These are phyloP conservation scores for Talaromyces sp. DNA, from an alignment of 2,329 filamentous ascomycete genomes.

Conservation along the genomic window DNA sequence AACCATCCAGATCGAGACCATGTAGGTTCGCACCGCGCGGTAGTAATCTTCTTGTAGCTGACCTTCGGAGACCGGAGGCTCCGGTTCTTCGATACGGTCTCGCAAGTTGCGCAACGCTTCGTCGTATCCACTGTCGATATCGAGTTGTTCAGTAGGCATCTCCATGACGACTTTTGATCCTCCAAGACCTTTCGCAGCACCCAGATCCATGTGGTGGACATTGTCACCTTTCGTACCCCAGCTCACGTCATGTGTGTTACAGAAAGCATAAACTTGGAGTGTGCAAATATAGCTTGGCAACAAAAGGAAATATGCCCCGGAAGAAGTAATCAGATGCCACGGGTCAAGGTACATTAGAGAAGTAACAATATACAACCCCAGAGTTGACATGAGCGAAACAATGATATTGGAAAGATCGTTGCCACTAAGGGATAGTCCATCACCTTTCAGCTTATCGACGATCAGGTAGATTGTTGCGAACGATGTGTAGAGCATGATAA, in stretches of 20 bases:
- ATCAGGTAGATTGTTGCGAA: constrained; percentile 90
- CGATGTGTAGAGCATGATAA: constrained; percentile 95
- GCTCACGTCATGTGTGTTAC: constrained; percentile 97
- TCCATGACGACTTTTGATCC: constrained; percentile 84
- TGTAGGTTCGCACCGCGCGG: constrained; percentile 93
- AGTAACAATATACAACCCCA: constrained; percentile 95
- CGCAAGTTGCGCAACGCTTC: constrained; percentile 94
- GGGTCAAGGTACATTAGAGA: constrained; percentile 95
- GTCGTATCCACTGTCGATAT: constrained; percentile 97
- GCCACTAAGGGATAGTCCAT: constrained; percentile 64
- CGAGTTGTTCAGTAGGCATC: constrained; percentile 96
- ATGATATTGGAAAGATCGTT: constrained; percentile 95
- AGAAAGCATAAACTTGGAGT: constrained; percentile 96
- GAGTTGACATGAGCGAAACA: constrained; percentile 79
- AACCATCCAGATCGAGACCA: constrained; percentile 93
- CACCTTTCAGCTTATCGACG: constrained; percentile 64
- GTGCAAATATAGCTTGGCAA: constrained; percentile 95
- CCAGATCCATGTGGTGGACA: constrained; percentile 86
- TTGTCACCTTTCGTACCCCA: constrained; percentile 99
- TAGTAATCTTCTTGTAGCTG: constrained; percentile 99
- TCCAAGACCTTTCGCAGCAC: constrained; percentile 74
- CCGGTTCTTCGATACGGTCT: constrained; percentile 80
- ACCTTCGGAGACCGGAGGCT: constrained; percentile 60
- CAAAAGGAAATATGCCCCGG: constrained; percentile 86
- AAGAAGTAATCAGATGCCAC: constrained; percentile 97